Evolutionary conservation across 2,329 filamentous ascomycete species (phyloP), one percentile per base, ranked within the genome.

Genomic region (Sporothrix brunneoviolacea): DNA sequence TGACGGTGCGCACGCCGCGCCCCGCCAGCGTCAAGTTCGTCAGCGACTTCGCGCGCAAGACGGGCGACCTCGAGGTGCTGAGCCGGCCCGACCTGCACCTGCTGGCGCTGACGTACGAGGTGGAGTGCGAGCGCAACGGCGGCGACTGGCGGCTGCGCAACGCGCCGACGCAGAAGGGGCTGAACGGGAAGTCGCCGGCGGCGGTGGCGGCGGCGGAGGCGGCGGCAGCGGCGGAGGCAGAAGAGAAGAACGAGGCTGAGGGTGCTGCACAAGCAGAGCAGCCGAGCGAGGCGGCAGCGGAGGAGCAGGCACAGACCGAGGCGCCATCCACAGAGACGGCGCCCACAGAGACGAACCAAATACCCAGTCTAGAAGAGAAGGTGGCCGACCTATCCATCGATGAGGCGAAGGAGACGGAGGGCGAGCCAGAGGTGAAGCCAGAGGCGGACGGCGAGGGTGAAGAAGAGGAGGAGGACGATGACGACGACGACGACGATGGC

Each of bases 101-200:
- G 36, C 73, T 97, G 62, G 93, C 91, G 8, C 72, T 98, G 50
- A 86, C 89, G 1, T 97, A 97, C 65, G 93, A 98, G 65, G 65
- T 97, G n/a, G 91, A 97, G 61, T 86, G 88, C 61, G 91, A 97
- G 71, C 75, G 84, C 52, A 94, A 95, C 64, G 82, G 83, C n/a
- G 91, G 91, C 2, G 84, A 95, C 64, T 95, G 88, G 86, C 79
- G 91, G 53, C 62, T 96, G 65, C 77, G 91, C 55, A 87, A 79
- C 52, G 77, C 79, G 3, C 91, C 91, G 0, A 86, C 83, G 1
- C 90, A 95, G 65, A 91, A 90, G 66, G 67, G 77, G 1, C 63
- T 91, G 50, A 91, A 91, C 63, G 87, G 87, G 3, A 77, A 76
- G 57, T 79, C 83, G 8, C 80, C 82, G 1, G 65, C 57, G 10